These are phyloP conservation scores for Arthromyces matolae DNA, from an alignment of 768 basidiomycete species.

Conservation along the genomic window DNA sequence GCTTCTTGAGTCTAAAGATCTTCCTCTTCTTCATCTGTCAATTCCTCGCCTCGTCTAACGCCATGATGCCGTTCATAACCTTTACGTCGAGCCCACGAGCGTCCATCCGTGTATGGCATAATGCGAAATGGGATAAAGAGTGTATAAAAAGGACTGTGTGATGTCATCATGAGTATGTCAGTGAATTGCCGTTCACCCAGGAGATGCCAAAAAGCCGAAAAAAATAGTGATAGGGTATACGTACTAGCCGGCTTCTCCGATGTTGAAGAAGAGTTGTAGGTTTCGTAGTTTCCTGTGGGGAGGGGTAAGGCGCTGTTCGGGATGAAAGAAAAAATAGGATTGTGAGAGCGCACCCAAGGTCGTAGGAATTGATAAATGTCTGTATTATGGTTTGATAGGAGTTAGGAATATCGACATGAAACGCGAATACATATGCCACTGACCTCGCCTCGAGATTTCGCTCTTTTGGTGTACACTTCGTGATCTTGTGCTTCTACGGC, in stretches of 20 bases:
- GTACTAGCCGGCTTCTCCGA: slow-evolving; percentile 78
- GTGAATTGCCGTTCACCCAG: no score
- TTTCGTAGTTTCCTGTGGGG: slow-evolving; percentile 53
- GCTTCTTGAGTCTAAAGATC: slow-evolving; percentile 23
- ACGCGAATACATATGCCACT: slow-evolving; percentile 22
- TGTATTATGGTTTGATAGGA: slow-evolving; percentile 24
- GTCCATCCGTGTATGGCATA: slow-evolving; percentile 82
- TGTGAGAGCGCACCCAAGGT: slow-evolving; percentile 69
- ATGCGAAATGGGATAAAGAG: slow-evolving; percentile 80
- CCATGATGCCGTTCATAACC: slow-evolving; percentile 64
- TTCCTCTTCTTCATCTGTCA: slow-evolving; percentile 81
- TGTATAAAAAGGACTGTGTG: slow-evolving; percentile 65
- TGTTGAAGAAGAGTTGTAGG: slow-evolving; percentile 81
- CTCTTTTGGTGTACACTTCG: slow-evolving; percentile 67
- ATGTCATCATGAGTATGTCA: background rate
- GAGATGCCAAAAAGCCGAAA: no score
- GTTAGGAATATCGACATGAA: background rate
- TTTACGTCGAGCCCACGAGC: slow-evolving; percentile 67
- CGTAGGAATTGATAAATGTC: slow-evolving; percentile 88
- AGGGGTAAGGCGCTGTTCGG: background rate
- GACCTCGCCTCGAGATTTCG: slow-evolving; percentile 68
- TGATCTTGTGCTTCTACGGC: slow-evolving; percentile 90
- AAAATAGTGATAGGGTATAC: slow-evolving; percentile 27
- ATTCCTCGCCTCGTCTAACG: slow-evolving; percentile 71
- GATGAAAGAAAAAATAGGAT: background rate